Conservation (phyloP, 2,329 filamentous ascomycete species). For the Colletotrichum kahawae region DNA sequence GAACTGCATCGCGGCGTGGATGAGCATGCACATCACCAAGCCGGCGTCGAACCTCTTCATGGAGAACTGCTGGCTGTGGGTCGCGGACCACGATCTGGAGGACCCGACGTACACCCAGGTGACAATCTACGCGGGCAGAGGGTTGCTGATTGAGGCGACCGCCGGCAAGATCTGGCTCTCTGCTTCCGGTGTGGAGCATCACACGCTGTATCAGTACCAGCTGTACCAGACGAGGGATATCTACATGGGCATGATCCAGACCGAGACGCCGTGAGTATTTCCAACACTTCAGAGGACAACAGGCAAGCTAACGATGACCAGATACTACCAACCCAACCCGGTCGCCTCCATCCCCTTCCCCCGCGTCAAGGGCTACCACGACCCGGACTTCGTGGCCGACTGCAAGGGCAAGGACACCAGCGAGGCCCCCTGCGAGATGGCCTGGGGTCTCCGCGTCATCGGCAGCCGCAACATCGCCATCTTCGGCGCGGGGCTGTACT, state of each 20-base stretch:
- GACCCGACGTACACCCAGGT: constrained; percentile 51
- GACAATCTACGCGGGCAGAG: constrained; percentile 57
- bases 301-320: not conserved
- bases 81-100: constrained; percentile 61
- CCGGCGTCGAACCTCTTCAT: constrained; percentile 41
- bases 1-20: constrained; percentile 47
- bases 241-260: constrained; percentile 67
- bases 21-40: constrained; percentile 47
- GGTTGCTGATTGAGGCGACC: constrained; percentile 51
- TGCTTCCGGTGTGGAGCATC: constrained; percentile 70
- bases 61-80: constrained; percentile 53
- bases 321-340: constrained; percentile 72
- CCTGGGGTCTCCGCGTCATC: constrained; percentile 70
- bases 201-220: constrained; percentile 72
- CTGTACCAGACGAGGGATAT: constrained; percentile 64
- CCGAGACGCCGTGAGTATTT: constrained; percentile 56
- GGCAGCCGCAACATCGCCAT: constrained; percentile 59
- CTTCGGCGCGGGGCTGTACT: constrained; percentile 71
- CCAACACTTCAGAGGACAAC: rapidly evolving
- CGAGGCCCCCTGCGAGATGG: constrained; percentile 53
- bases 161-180: constrained; percentile 63
- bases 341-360: constrained; percentile 62
- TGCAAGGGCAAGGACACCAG: constrained; percentile 36
- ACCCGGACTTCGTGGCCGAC: constrained; percentile 56
- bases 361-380: constrained; percentile 43